These are phyloP conservation scores for Gryganskiella cystojenkinii DNA, from an alignment of 192 early-diverging fungal genomes.

Conservation along the genomic window DNA sequence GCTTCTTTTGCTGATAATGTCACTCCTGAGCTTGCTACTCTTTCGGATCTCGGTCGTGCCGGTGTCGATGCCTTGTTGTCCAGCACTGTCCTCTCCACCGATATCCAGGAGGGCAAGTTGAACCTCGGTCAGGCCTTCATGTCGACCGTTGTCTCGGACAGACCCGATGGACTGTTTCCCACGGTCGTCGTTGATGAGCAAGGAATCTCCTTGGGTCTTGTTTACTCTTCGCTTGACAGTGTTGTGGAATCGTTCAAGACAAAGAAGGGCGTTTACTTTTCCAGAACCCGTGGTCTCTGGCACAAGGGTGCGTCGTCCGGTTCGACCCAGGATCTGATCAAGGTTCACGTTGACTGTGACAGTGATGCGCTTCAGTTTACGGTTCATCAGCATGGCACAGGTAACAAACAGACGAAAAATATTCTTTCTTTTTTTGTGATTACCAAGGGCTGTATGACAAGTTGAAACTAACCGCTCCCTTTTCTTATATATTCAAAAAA, in stretches of 20 bases:
- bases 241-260: slow-evolving; percentile 83
- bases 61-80: slow-evolving; percentile 51
- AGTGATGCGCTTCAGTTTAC: slow-evolving; percentile 86
- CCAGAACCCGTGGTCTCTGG: slow-evolving; percentile 91
- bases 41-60: slow-evolving; percentile 41
- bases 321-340: slow-evolving; percentile 87
- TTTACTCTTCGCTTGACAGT: slow-evolving; percentile 89
- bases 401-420: no score
- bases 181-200: slow-evolving; percentile 96
- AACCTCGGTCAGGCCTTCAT: slow-evolving; percentile 70
- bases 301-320: slow-evolving; percentile 96
- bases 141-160: slow-evolving; percentile 75
- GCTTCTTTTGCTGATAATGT: slow-evolving; percentile 25
- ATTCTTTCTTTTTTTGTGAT: background rate
- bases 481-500: no score
- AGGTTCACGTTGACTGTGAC: slow-evolving; percentile 92
- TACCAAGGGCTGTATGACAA: no score
- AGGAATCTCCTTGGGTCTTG: slow-evolving; percentile 88
- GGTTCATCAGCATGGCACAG: slow-evolving; percentile 87
- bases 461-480: no score
- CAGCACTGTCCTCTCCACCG: slow-evolving; percentile 43
- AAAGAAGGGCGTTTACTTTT: slow-evolving; percentile 92
- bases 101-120: slow-evolving; percentile 47
- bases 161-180: slow-evolving; percentile 90
- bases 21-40: slow-evolving; percentile 38